phyloP scores from a whole-genome alignment of 1,284 basidiomycete genomes.

The Trichosporon inkin region DNA sequence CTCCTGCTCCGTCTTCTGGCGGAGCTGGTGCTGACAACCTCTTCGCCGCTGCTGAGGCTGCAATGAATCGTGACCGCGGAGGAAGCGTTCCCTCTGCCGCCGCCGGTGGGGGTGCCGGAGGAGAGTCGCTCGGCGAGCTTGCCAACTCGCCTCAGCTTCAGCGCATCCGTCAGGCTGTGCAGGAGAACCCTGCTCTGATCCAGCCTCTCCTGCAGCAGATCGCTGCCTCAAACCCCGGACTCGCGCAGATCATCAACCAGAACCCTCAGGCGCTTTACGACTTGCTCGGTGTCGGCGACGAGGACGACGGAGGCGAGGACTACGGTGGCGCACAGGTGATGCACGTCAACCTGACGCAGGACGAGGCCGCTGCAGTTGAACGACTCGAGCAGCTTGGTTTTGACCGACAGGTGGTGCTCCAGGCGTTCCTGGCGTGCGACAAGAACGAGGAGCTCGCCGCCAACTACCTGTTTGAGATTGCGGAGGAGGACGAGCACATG shows the following conservation, averaged over 20 bases:
- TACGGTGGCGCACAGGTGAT: conserved; percentile 62
- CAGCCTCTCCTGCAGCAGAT: conserved; percentile 82
- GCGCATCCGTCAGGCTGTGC: conserved; percentile 65
- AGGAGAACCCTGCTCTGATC: conserved; percentile 69
- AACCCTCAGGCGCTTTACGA: conserved; percentile 69
- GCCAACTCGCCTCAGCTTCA: conserved; percentile 62
- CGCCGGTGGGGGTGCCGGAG: conserved; percentile 32
- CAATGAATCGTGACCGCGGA: conserved; percentile 49
- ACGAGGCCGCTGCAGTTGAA: conserved; percentile 80
- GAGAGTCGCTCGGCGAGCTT: conserved; percentile 43
- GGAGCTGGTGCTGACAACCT: conserved; percentile 51
- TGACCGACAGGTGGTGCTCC: conserved; percentile 65
- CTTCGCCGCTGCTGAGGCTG: conserved; percentile 51
- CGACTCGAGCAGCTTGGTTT: conserved; percentile 83
- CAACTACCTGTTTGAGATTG: conserved; percentile 77
- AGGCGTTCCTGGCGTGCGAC: conserved; percentile 87
- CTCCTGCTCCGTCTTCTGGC: conserved; percentile 48
- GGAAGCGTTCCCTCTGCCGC: conserved; percentile 47
- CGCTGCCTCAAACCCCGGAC: conserved; percentile 64
- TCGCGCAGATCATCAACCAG: conserved; percentile 62
- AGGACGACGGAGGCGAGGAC: conserved; percentile 52
- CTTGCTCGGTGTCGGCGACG: conserved; percentile 56
- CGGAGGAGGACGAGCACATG: conserved; percentile 57
- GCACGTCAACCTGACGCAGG: conserved; percentile 63
- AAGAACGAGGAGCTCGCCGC: conserved; percentile 94